A percentile compares a stretch with the other conserved stretches of the same genome.
phyloP scores from a whole-genome alignment of 805 yeast species.

The Hanseniaspora osmophila region DNA sequence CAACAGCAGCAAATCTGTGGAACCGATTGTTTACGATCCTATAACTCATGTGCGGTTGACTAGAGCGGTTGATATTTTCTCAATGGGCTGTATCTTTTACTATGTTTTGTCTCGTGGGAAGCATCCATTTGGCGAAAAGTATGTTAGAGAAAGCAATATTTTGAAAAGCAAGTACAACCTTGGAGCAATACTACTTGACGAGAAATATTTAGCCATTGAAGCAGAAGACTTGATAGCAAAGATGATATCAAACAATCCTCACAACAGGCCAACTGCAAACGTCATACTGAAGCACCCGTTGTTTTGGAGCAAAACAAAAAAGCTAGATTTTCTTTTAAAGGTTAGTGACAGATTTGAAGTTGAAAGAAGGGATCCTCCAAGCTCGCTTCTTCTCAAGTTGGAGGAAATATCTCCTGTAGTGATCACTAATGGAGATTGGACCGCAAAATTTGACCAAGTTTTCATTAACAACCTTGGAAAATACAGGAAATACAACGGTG shows the following conservation, averaged over 20 bases:
- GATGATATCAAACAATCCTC: conserved; percentile 64
- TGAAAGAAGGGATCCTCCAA: conserved; percentile 69
- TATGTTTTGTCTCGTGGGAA: conserved; percentile 69
- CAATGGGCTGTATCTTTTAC: conserved; percentile 87
- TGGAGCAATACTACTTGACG: conserved; percentile 22
- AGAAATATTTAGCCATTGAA: conserved; percentile 30
- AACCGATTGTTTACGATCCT: conserved; percentile 26
- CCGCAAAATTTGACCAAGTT: conserved; percentile 47
- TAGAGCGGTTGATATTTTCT: conserved; percentile 82
- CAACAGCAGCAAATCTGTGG: conserved; percentile 14
- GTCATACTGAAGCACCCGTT: conserved; percentile 69
- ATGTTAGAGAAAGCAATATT: conserved; percentile 78
- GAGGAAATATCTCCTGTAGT: conserved; percentile 39
- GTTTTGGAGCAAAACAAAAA: conserved; percentile 67
- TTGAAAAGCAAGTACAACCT: conserved; percentile 50
- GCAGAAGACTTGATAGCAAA: conserved; percentile 55
- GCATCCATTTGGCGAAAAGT: conserved; percentile 94
- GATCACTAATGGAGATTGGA: conserved; percentile 64
- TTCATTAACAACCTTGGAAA: conserved; percentile 79
- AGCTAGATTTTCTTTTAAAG: conserved; percentile 69
- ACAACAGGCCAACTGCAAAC: conserved; percentile 53
- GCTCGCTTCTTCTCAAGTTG: conserved; percentile 38
- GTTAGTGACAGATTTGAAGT: conserved; percentile 86
- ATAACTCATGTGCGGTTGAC: conserved; percentile 50
- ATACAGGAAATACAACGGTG: conserved; percentile 74